Percentiles rank a stretch among this genome's conserved stretches.
Conservation (phyloP, 2,329 filamentous ascomycete species). For the Metarhizium guizhouense region DNA sequence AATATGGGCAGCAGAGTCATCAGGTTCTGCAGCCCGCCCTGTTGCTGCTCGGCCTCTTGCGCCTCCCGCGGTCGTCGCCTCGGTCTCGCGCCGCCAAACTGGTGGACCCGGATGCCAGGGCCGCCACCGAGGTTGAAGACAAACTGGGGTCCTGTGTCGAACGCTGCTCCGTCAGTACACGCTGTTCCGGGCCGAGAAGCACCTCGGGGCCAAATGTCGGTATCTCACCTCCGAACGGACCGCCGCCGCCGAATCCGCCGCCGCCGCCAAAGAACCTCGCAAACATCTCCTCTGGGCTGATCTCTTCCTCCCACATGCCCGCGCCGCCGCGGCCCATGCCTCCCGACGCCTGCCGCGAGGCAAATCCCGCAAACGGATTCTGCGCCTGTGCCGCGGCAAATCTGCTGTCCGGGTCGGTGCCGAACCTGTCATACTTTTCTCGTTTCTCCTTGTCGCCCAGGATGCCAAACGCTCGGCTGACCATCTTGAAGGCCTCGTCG, state of each 20-base stretch:
- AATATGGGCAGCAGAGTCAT: slow-evolving; percentile 78
- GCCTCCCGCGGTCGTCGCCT: slow-evolving; percentile 65
- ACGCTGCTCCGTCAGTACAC: slow-evolving; percentile 33
- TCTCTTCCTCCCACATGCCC: slow-evolving; percentile 77
- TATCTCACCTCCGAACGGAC: slow-evolving; percentile 34
- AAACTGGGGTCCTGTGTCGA: slow-evolving; percentile 77
- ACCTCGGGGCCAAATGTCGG: neutral
- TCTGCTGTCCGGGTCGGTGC: slow-evolving; percentile 83
- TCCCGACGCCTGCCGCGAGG: slow-evolving; percentile 31
- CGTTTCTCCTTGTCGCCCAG: slow-evolving; percentile 85
- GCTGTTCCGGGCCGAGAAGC: neutral
- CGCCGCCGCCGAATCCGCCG: slow-evolving; percentile 41
- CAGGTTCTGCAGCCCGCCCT: slow-evolving; percentile 49
- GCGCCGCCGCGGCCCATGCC: slow-evolving; percentile 43
- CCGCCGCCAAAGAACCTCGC: slow-evolving; percentile 89
- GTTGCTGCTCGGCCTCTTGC: slow-evolving; percentile 40
- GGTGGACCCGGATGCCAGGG: slow-evolving; percentile 86
- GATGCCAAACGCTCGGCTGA: slow-evolving; percentile 86
- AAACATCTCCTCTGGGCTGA: slow-evolving; percentile 95
- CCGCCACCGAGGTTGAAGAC: slow-evolving; percentile 93
- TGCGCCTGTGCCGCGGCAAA: slow-evolving; percentile 57
- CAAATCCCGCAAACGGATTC: slow-evolving; percentile 58
- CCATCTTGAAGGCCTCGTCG: slow-evolving; percentile 98
- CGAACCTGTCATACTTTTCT: slow-evolving; percentile 77
- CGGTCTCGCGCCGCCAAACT: slow-evolving; percentile 77